phyloP scores from a whole-genome alignment of 176 grass and related monocot species.

The Chloris gayana region DNA sequence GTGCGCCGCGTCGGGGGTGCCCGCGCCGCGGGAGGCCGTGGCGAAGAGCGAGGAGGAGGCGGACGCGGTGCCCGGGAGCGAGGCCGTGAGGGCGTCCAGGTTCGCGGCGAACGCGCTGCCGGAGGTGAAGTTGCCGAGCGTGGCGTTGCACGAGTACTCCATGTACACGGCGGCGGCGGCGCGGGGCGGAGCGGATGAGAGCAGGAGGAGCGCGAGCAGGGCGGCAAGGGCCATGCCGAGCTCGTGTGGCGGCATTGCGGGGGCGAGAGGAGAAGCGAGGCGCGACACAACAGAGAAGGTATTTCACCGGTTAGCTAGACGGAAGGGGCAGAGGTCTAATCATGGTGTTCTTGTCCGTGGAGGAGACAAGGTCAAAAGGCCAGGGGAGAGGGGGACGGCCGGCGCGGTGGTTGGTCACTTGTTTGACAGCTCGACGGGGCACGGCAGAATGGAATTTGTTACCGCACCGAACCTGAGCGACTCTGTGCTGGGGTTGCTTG shows the following conservation, averaged over 20 bases:
- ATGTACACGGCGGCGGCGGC: conserved; percentile 23
- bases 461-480: not conserved
- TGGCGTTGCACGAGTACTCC: conserved; percentile 42
- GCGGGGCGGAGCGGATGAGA: not conserved
- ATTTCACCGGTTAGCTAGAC: not conserved
- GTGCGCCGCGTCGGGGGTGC: conserved; percentile 17
- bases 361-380: not conserved
- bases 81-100: conserved; percentile 9
- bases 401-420: not conserved
- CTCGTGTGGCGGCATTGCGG: not conserved
- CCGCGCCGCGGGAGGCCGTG: conserved; percentile 13
- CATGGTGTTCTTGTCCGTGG: not conserved
- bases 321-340: not conserved
- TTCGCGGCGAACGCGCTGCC: conserved; percentile 39
- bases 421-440: not conserved
- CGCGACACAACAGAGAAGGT: not conserved
- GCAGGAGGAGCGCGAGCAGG: not conserved
- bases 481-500: not conserved
- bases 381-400: no score
- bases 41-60: conserved; percentile 19
- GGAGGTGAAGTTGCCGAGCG: conserved; percentile 41
- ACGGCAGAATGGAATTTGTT: not conserved
- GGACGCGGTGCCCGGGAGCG: conserved; percentile 31
- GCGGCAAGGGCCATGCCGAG: not conserved
- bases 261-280: not conserved